Conservation (phyloP, 2,329 filamentous ascomycete species). For the Rasamsonia emersonii region DNA sequence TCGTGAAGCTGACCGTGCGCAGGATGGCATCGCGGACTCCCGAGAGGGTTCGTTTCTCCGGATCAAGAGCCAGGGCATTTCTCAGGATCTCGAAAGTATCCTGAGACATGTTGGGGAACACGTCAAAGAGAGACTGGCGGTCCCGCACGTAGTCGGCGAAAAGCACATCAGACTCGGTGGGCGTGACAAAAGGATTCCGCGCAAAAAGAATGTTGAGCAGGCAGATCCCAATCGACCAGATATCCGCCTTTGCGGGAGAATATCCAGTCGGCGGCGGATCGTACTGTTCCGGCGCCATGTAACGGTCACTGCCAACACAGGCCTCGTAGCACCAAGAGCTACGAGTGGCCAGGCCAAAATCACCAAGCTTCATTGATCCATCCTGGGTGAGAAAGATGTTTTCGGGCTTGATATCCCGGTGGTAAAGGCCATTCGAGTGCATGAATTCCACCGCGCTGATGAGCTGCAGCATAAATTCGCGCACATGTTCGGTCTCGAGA, state of each 20-base stretch:
- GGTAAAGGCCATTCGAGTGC: conserved; percentile 83
- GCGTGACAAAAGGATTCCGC: conserved; percentile 88
- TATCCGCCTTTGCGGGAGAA: conserved; percentile 83
- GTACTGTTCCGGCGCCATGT: conserved; percentile 98
- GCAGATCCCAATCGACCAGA: conserved; percentile 97
- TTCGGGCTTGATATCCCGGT: conserved; percentile 98
- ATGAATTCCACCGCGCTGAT: conserved; percentile 84
- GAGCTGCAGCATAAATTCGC: conserved; percentile 93
- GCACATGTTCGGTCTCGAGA: conserved; percentile 89
- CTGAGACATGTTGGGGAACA: conserved; percentile 97
- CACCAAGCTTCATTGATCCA: conserved; percentile 89
- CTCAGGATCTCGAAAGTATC: conserved; percentile 93
- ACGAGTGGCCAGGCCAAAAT: conserved; percentile 87
- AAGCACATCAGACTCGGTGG: conserved; percentile 80
- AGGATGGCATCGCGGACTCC: conserved; percentile 70
- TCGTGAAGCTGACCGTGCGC: conserved; percentile 83
- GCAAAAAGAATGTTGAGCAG: conserved; percentile 94
- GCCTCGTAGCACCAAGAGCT: conserved; percentile 87
- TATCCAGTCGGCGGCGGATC: conserved; percentile 82
- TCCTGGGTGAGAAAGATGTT: conserved; percentile 90
- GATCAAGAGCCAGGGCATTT: conserved; percentile 85
- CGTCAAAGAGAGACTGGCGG: conserved; percentile 92
- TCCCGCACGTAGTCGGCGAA: conserved; percentile 91
- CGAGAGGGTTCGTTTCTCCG: conserved; percentile 72
- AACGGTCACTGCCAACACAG: conserved; percentile 92